Evolutionary conservation across 441 rosid genomes (phyloP).

Genomic region (Cnidoscolus chayamansa): DNA sequence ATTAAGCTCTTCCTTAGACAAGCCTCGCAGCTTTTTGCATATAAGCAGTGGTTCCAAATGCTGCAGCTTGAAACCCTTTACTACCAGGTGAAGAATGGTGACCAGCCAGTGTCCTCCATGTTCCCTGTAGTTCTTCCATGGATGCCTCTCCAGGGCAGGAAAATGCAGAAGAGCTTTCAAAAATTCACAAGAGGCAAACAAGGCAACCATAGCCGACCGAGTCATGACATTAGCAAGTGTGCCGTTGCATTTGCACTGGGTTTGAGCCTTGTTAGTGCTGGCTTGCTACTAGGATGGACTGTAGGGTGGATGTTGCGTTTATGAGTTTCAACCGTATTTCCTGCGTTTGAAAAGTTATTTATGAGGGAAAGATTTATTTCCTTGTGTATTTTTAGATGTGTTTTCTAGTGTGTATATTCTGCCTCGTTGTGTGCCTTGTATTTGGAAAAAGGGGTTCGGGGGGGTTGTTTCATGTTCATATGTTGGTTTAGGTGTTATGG

Average conservation of each 20-base stretch:
- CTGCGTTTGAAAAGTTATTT: conserved; percentile 15
- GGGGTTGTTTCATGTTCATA: conserved; percentile 21
- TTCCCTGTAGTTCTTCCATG: conserved; percentile 50
- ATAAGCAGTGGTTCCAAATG: conserved; percentile 85
- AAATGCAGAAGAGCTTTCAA: conserved; percentile 35
- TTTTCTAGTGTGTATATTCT: not conserved
- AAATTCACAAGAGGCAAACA: conserved; percentile 35
- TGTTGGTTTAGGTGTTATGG: conserved; percentile 5
- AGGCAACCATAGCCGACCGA: conserved; percentile 36
- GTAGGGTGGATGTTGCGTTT: conserved; percentile 83
- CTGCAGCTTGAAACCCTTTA: conserved; percentile 74
- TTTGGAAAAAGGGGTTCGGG: not conserved
- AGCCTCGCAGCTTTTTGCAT: conserved; percentile 88
- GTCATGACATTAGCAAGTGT: conserved; percentile 37
- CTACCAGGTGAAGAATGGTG: conserved; percentile 54
- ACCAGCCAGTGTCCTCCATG: conserved; percentile 44
- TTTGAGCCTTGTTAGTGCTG: conserved; percentile 85
- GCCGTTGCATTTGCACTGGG: conserved; percentile 62
- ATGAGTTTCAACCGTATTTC: conserved; percentile 23
- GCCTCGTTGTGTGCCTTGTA: not conserved
- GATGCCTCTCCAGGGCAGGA: conserved; percentile 41
- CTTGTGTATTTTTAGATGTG: conserved; percentile 9
- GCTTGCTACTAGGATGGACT: conserved; percentile 92
- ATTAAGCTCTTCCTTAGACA: conserved; percentile 76
- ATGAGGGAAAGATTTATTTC: conserved; percentile 3